Evolutionary conservation across 768 basidiomycete genomes (phyloP).

Genomic region (Rhizopogon salebrosus): DNA sequence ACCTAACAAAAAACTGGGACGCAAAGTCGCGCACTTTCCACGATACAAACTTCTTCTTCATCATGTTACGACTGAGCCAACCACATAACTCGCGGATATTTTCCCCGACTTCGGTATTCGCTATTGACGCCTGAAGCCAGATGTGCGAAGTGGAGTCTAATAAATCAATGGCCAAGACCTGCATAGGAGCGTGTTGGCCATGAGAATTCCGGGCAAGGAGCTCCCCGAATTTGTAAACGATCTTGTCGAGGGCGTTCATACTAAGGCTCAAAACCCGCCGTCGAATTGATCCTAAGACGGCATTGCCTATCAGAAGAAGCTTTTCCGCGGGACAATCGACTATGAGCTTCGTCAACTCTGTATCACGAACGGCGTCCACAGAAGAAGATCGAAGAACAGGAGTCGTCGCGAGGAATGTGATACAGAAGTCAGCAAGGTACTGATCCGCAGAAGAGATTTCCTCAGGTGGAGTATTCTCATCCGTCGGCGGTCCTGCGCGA

Average conservation of each 20-base stretch:
- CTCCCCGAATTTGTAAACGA: slow-evolving; percentile 50
- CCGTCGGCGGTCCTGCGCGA: slow-evolving; percentile 24
- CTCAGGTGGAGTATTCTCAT: slow-evolving; percentile 21
- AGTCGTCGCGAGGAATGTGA: slow-evolving; percentile 56
- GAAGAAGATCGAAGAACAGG: slow-evolving; percentile 58
- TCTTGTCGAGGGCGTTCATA: slow-evolving; percentile 40
- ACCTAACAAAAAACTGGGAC: slow-evolving; percentile 60
- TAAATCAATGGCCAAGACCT: slow-evolving; percentile 52
- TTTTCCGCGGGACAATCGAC: slow-evolving; percentile 44
- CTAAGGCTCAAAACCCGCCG: slow-evolving; percentile 51
- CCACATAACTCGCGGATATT: slow-evolving; percentile 44
- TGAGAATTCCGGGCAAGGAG: slow-evolving; percentile 53
- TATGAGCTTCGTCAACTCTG: slow-evolving; percentile 51
- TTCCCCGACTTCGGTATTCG: slow-evolving; percentile 31
- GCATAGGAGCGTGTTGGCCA: slow-evolving; percentile 46
- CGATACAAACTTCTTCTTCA: slow-evolving; percentile 41
- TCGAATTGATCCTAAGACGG: slow-evolving; percentile 52
- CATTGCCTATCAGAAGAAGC: slow-evolving; percentile 53
- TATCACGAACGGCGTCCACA: slow-evolving; percentile 57
- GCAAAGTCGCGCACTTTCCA: slow-evolving; percentile 69
- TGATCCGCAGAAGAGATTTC: slow-evolving; percentile 26
- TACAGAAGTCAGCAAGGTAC: slow-evolving; percentile 44
- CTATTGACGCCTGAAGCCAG: slow-evolving; percentile 41
- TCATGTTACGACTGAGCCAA: slow-evolving; percentile 44
- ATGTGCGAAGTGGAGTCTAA: slow-evolving; percentile 58